Conservation (phyloP, 208 protist genomes). For the Leishmania amazonensis region DNA sequence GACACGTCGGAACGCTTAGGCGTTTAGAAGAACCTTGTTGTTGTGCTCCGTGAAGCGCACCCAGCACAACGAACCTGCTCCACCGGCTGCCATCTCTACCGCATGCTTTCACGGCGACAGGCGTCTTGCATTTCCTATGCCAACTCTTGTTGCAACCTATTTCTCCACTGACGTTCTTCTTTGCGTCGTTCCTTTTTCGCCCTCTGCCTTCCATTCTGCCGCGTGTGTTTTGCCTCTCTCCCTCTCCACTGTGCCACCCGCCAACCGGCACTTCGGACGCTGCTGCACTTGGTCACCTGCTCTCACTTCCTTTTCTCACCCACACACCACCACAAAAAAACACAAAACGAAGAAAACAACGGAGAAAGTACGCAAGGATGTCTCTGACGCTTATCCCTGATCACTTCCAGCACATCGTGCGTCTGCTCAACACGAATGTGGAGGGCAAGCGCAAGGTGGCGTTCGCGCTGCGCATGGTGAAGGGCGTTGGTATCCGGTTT, state of each 20-base stretch:
- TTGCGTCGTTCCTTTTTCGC: not conserved
- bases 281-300: not conserved
- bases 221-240: not conserved
- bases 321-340: too few relatives aligned
- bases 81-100: not conserved
- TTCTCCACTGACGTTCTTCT: not conserved
- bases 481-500: slow-evolving; percentile 99
- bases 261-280: not conserved
- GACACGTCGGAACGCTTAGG: not conserved
- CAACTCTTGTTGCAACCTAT: not conserved
- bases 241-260: not conserved
- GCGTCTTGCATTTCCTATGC: not conserved
- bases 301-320: not conserved
- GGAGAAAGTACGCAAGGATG: slow-evolving; percentile 26
- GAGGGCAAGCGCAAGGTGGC: slow-evolving; percentile 98
- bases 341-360: not conserved
- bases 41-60: not conserved
- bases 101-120: not conserved
- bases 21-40: not conserved
- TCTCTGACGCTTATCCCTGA: slow-evolving; percentile 63
- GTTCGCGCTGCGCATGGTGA: slow-evolving; percentile 98
- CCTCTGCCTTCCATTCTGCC: not conserved
- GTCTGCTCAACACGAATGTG: slow-evolving; percentile 99
- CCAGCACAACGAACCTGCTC: not conserved
- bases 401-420: slow-evolving; percentile 99